These are phyloP conservation scores for Quercus phellos DNA, from an alignment of 331 rosid species.

Conservation along the genomic window DNA sequence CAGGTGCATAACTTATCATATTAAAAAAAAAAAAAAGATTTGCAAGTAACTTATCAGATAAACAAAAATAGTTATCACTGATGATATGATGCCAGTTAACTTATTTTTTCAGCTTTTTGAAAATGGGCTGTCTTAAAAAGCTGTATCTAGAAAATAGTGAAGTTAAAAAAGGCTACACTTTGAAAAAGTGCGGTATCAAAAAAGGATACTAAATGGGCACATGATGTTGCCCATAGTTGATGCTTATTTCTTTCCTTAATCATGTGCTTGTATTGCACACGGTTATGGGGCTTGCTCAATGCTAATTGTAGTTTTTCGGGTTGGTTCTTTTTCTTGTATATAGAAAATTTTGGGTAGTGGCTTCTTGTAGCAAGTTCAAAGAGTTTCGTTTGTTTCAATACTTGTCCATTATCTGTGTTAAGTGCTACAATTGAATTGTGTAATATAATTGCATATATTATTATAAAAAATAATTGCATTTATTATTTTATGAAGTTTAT, in stretches of 20 bases:
- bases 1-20: no score
- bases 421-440: neutral
- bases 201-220: no score
- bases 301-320: neutral
- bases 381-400: neutral
- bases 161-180: no score
- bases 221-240: neutral
- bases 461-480: neutral
- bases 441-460: neutral
- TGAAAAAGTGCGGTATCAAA: no score
- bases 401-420: neutral
- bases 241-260: neutral
- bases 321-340: neutral
- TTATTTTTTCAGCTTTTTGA: no score
- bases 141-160: no score
- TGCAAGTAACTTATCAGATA: no score
- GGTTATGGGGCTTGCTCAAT: neutral
- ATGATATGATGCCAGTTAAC: no score
- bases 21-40: no score
- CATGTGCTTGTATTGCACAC: neutral
- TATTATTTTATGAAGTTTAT: neutral
- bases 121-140: no score
- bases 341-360: neutral
- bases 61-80: no score
- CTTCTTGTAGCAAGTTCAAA: neutral